Base-by-base conservation (phyloP, 2,329 filamentous ascomycete species). In the Exophiala spinifera region DNA sequence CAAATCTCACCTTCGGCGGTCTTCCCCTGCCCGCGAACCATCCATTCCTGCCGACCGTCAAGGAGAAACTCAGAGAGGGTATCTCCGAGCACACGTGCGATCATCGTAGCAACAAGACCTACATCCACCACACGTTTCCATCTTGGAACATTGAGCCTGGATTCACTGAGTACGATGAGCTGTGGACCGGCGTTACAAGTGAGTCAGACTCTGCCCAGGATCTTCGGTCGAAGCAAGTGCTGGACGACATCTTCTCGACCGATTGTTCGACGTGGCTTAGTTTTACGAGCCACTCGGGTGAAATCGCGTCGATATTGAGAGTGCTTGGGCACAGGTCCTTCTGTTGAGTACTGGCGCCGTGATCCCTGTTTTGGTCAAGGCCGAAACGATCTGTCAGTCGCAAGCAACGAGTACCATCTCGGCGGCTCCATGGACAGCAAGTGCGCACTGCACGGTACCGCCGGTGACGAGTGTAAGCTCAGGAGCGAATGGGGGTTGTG, bases 81-180 rank as follows among this genome's bases (percentile, higher is more conserved):
- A 75, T 84, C 49, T 81, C 80, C 15, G 74, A 80, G 23, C 82
- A 85, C 65, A 85, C 82, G 1, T 86, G 83, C 65, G 81, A 85
- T 66, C 74, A 76, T 13, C 75, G 83, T 8, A 79, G 76, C 36
- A 71, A 67, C 56, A 74, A 72, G 54, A 70, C 76, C 0, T 72
- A 68, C 42, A 83, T 85, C 53, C 63, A 67, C 11, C 36, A 64
- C 1, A 70, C 72, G 44, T 83, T 79, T 61, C 80, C 81, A 0
- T 60, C 60, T 1, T 83, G 75, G 65, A 66, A 48, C 0, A 74
- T 85, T 59, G 82, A 85, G 61, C 62, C 66, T 3, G 75, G 73
- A 0, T 84, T 86, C 54, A 61, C 72, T 0, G 80, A 84, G 59
- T 61, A 74, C 0, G 83, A 85, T 63, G 70, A 73, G 13, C 70